These are phyloP conservation scores for Amphicarpaea edgeworthii DNA, from an alignment of 306 rosid genomes.

Conservation along the genomic window DNA sequence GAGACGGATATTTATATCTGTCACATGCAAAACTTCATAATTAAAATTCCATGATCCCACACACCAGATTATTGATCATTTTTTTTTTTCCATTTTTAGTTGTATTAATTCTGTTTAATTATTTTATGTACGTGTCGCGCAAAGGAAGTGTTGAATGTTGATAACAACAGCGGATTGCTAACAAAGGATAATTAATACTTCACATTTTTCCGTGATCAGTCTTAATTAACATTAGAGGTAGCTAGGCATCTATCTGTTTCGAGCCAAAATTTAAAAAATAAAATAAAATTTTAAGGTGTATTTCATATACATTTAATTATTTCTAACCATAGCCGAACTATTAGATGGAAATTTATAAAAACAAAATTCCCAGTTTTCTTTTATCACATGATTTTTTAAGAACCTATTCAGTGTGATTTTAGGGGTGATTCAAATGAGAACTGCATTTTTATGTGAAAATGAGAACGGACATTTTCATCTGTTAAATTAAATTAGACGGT, in stretches of 20 bases:
- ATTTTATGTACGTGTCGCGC: neutral
- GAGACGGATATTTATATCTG: neutral
- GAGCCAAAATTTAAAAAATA: no score
- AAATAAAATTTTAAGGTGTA: no score
- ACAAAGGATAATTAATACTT: neutral
- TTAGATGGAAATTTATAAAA: neutral
- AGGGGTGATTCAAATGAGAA: no score
- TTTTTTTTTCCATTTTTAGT: neutral
- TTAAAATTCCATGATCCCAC: neutral
- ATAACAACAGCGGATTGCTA: neutral
- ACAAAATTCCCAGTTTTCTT: no score
- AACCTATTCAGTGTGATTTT: no score
- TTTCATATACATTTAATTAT: neutral
- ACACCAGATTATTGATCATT: neutral
- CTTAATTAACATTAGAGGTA: neutral
- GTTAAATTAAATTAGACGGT: no score
- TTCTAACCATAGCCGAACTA: neutral
- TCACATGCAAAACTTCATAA: constrained; percentile 9
- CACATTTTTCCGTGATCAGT: neutral
- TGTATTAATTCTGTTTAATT: neutral
- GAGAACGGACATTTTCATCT: no score
- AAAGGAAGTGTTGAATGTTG: neutral
- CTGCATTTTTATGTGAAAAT: no score
- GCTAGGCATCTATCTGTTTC: no score
- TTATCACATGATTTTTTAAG: no score